Evolutionary conservation across 495 filamentous ascomycete species (phyloP), one percentile per base, ranked within the genome.

Genomic region (Rostrohypoxylon terebratum): DNA sequence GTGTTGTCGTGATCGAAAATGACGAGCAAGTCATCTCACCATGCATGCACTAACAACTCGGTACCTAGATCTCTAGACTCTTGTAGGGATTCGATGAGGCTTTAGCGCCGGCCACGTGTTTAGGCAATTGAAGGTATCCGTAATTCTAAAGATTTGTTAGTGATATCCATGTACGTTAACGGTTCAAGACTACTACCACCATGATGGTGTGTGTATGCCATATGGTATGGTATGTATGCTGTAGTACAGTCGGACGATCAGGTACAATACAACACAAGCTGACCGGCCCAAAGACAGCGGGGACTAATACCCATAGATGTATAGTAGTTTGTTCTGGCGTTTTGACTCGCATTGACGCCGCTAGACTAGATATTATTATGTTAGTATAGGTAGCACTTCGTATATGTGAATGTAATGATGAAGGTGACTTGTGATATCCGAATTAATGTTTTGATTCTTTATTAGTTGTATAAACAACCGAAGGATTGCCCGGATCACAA

Each of bases 381-480:
- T 28, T 28, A 28, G 28, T 28, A 28, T n/a, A n/a, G n/a, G n/a
- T n/a, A n/a, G n/a, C n/a, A n/a, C n/a, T n/a, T n/a, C n/a, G 28
- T 28, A 28, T 28, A 28, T 21, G 47, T 54, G 42, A 55, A 42
- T 25, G 40, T 48, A 44, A 63, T 68, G 51, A 54, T 51, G 66
- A 38, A 25, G 66, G 71, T 75, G 71, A 74, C 76, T 75, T 78
- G 60, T 23, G 25, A 70, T 68, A 69, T 50, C 61, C 62, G 48
- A 69, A 71, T 72, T 61, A 72, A 73, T 75, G 55, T 68, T 67
- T 28, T 58, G 66, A 59, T 59, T 59, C 71, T 69, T 68, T 73
- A 61, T 44, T 73, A 57, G 71, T n/a, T n/a, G n/a, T n/a, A n/a
- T n/a, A 78, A 72, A 75, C 59, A 57, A 73, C 76, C 76, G 76